A percentile compares a stretch with the other conserved stretches of the same genome.
phyloP scores from a whole-genome alignment of 768 basidiomycete genomes.

The Pleurotus citrinopileatus region DNA sequence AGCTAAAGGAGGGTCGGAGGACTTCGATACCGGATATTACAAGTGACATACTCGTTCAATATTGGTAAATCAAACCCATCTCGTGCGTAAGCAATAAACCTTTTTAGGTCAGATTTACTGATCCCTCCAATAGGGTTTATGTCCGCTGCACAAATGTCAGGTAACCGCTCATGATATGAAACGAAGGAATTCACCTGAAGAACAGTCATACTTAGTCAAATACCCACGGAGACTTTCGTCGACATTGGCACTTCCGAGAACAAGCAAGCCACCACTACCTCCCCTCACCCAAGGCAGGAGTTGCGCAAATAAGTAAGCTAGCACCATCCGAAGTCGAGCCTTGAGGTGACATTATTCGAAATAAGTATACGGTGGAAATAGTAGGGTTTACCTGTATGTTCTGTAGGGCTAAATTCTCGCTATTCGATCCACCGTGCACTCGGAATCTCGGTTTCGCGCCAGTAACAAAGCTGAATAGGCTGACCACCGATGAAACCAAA shows the following conservation, averaged over 20 bases:
- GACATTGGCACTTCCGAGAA: conserved; percentile 97
- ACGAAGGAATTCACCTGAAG: conserved; percentile 54
- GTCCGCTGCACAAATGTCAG: conserved; percentile 56
- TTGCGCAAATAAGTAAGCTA: conserved; percentile 94
- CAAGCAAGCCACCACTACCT: conserved; percentile 79
- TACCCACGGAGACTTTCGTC: conserved; percentile 98
- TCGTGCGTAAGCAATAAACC: conserved; percentile 86
- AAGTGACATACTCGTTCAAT: conserved; percentile 55
- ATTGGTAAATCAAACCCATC: conserved; percentile 82
- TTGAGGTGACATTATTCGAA: conserved; percentile 29
- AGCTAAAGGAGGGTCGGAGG: conserved; percentile 43
- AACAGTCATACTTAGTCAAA: conserved; percentile 97
- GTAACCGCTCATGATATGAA: neutral
- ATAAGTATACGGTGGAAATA: neutral
- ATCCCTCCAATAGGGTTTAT: conserved; percentile 98
- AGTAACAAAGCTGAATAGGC: conserved; percentile 83
- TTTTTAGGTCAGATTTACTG: conserved; percentile 96
- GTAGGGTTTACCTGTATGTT: conserved; percentile 76
- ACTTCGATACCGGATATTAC: conserved; percentile 4
- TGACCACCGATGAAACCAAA: conserved; percentile 79
- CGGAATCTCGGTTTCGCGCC: conserved; percentile 61
- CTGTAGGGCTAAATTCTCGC: conserved; percentile 95
- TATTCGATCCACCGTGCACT: conserved; percentile 78
- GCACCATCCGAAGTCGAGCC: conserved; percentile 92
- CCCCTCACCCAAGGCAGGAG: conserved; percentile 91